A percentile compares a stretch with the other conserved stretches of the same genome.
Conservation (phyloP, 2,329 filamentous ascomycete species). For the Penicillium sp. region DNA sequence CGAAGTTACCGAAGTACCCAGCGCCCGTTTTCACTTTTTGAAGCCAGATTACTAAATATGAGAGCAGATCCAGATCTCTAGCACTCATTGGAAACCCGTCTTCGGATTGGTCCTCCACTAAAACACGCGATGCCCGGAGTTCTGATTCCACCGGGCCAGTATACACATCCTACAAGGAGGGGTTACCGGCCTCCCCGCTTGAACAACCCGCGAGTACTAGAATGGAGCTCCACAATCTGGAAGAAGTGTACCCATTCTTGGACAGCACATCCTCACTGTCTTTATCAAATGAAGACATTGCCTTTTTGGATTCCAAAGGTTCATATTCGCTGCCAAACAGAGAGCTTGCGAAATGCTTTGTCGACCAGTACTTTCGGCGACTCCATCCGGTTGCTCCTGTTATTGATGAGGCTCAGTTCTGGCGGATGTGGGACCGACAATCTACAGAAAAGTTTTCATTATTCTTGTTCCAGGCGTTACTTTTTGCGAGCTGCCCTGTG, state of each 20-base stretch:
- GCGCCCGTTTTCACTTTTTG: background rate
- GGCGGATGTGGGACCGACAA: slow-evolving; percentile 32
- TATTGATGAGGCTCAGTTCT: slow-evolving; percentile 51
- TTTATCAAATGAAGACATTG: slow-evolving; percentile 49
- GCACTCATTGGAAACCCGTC: background rate
- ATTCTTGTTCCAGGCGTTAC: slow-evolving; percentile 36
- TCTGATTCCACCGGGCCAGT: no score
- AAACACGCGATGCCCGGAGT: no score
- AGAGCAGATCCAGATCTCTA: background rate
- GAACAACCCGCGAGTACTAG: no score
- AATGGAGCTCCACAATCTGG: background rate
- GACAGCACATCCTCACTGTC: slow-evolving; percentile 15
- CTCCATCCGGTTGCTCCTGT: slow-evolving; percentile 37
- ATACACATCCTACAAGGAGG: no score
- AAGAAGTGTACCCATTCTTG: slow-evolving; percentile 25
- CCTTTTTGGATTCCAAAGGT: slow-evolving; percentile 52
- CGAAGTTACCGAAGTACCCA: slow-evolving; percentile 35
- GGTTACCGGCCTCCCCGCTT: no score
- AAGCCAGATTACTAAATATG: background rate
- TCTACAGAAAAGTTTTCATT: slow-evolving; percentile 28
- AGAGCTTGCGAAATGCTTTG: slow-evolving; percentile 52
- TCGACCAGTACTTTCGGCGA: slow-evolving; percentile 42
- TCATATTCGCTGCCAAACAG: slow-evolving; percentile 52
- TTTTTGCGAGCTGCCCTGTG: slow-evolving; percentile 40
- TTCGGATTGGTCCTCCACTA: background rate